Base-by-base conservation (phyloP, 352 stramenopile species). In the Phytophthora melonis region DNA sequence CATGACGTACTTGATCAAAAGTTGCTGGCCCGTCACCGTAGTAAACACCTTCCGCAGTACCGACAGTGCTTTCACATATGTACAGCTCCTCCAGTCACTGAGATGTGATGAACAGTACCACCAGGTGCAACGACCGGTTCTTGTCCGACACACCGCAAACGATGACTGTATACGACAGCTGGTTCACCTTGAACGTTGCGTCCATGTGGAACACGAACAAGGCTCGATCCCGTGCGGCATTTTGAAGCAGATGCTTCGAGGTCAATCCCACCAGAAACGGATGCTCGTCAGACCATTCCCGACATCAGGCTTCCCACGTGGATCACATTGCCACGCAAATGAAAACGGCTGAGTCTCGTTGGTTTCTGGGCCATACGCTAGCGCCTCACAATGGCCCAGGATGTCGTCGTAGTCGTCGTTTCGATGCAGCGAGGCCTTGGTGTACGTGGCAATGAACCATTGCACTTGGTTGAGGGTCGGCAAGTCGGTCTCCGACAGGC, bases 201-300 rank as follows among this genome's bases (percentile, higher is more conserved):
- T 71, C 64, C 25, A 71, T 34, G 30, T 71, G 64, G 7, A 71
- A 25, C 10, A 66, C 64, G 19, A 63, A 63, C 13, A 19, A 50
- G 6, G 21, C 36, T 25, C 27, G 53, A 23, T 45, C 53, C 1
- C 53, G 53, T 14, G 7, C 9, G 7, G 53, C 53, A n/a, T 59
- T 59, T 3, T 3, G 11, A 1, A 59, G 27, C 11, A 59, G 27
- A n/a, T 8, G 25, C 14, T 59, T 59, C 13, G 27, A 32, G 27
- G 27, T 32, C 27, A 32, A 32, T 6, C 27, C 27, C 27, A 30
- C 27, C 27, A 32, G 1, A 32, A 32, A 32, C 27, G 27, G 27
- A 32, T 32, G 27, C 4, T 32, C 27, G 27, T 32, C 53, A 58
- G 53, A 58, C 5, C 53, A 43, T 58, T 58, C 25, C 27, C 53